Evolutionary conservation across 2,329 filamentous ascomycete species (phyloP).

Genomic region (Fusarium heterosporum): DNA sequence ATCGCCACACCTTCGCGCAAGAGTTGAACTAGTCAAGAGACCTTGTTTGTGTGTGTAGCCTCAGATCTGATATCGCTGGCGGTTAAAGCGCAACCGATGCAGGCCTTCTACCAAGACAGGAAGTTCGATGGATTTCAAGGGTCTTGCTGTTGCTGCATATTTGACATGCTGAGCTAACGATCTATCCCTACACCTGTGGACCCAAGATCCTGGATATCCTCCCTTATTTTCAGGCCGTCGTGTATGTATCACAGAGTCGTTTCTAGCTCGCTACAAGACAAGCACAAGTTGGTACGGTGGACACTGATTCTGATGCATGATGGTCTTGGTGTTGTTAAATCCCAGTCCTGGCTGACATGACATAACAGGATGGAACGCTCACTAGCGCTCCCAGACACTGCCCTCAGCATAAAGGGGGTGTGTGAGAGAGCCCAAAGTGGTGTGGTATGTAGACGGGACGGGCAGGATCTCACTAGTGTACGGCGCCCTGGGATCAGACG

Average conservation of each 20-base stretch:
- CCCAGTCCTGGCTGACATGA: not conserved
- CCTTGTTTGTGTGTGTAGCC: not conserved
- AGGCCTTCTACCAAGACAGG: slow-evolving; percentile 36
- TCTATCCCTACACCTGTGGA: slow-evolving; percentile 41
- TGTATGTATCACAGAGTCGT: slow-evolving; percentile 3
- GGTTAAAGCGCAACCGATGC: slow-evolving; percentile 11
- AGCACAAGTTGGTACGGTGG: not conserved
- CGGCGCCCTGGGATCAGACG: slow-evolving; percentile 47
- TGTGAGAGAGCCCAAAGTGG: slow-evolving; percentile 31
- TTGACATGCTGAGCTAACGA: slow-evolving; percentile 41
- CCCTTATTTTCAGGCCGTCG: not conserved
- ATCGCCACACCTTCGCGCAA: not conserved
- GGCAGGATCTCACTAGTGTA: slow-evolving; percentile 48
- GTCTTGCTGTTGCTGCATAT: slow-evolving; percentile 42
- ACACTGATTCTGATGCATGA: not conserved
- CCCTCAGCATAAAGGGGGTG: slow-evolving; percentile 22
- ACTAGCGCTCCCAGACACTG: slow-evolving; percentile 6
- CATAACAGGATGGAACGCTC: not conserved
- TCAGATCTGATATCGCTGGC: not conserved
- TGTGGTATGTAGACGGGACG: slow-evolving; percentile 48
- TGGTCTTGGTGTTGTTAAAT: not conserved
- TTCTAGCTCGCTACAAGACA: not conserved
- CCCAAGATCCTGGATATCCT: slow-evolving; percentile 23
- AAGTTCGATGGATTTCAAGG: slow-evolving; percentile 38
- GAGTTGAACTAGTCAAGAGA: not conserved